phyloP scores from a whole-genome alignment of 1,284 basidiomycete species.

The Phaffia rhodozyma region DNA sequence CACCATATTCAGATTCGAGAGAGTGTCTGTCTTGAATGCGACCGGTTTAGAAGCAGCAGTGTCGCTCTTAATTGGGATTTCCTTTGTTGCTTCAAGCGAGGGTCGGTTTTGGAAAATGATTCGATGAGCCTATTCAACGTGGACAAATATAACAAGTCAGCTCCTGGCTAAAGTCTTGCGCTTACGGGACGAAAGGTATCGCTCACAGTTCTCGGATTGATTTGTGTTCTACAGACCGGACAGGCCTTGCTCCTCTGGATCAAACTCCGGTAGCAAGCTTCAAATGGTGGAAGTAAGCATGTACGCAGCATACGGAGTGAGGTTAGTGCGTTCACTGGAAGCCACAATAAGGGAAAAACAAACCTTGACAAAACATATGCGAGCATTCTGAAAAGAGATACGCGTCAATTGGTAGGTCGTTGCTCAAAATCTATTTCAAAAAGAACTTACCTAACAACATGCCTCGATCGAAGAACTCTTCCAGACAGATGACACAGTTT shows the following conservation, averaged over 20 bases:
- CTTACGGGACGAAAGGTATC: no score
- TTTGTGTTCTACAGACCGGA: no score
- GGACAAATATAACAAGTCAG: not conserved
- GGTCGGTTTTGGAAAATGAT: not conserved
- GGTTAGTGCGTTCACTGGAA: not conserved
- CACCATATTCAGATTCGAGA: not conserved
- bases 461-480: no score
- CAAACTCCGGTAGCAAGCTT: no score
- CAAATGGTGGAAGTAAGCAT: no score
- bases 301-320: not conserved
- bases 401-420: no score
- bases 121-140: not conserved
- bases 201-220: no score
- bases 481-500: no score
- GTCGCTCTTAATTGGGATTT: not conserved
- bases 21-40: not conserved
- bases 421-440: no score
- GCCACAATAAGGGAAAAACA: not conserved
- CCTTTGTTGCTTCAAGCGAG: not conserved
- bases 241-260: no score
- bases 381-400: not conserved
- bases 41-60: not conserved
- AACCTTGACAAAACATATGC: conserved; percentile 3
- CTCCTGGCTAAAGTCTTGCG: no score
- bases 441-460: no score